These are phyloP conservation scores for Zygosaccharomyces sapae DNA, from an alignment of 1,139 yeast species.

Conservation along the genomic window DNA sequence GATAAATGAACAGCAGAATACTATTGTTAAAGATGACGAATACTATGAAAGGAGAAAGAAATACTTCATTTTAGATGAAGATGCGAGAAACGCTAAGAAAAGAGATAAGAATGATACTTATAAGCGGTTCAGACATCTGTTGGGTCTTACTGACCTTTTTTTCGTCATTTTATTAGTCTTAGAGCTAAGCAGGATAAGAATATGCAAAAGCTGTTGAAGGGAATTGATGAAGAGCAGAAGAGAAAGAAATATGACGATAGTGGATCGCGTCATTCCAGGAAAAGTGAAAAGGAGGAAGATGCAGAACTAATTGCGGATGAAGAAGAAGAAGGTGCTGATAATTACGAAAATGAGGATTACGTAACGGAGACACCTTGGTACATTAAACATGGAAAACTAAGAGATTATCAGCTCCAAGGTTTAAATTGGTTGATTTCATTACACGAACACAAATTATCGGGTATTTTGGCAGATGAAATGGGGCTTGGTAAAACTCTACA, in stretches of 20 bases:
- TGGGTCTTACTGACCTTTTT: slow-evolving; percentile 64
- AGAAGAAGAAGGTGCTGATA: slow-evolving; percentile 38
- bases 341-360: slow-evolving; percentile 23
- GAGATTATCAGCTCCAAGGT: slow-evolving; percentile 91
- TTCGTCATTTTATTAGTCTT: slow-evolving; percentile 63
- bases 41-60: slow-evolving; percentile 42
- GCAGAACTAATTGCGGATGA: slow-evolving; percentile 60
- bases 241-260: slow-evolving; percentile 24
- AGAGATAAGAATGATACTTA: slow-evolving; percentile 64
- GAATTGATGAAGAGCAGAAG: slow-evolving; percentile 32
- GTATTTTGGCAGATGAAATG: slow-evolving; percentile 97
- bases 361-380: slow-evolving; percentile 56
- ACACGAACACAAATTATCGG: slow-evolving; percentile 79
- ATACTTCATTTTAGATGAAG: slow-evolving; percentile 49
- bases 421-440: slow-evolving; percentile 85
- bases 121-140: slow-evolving; percentile 59
- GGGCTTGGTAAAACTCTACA: slow-evolving; percentile 95
- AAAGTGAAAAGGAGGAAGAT: slow-evolving; percentile 68
- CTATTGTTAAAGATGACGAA: slow-evolving; percentile 24
- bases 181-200: slow-evolving; percentile 62
- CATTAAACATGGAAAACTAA: slow-evolving; percentile 52
- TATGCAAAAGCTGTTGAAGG: slow-evolving; percentile 43
- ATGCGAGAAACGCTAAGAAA: slow-evolving; percentile 54
- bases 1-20: neutral
- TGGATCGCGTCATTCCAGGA: slow-evolving; percentile 46